Percentiles rank a stretch among this genome's conserved stretches.
Conservation (phyloP, 2,329 filamentous ascomycete genomes). For the Fusarium transvaalense region DNA sequence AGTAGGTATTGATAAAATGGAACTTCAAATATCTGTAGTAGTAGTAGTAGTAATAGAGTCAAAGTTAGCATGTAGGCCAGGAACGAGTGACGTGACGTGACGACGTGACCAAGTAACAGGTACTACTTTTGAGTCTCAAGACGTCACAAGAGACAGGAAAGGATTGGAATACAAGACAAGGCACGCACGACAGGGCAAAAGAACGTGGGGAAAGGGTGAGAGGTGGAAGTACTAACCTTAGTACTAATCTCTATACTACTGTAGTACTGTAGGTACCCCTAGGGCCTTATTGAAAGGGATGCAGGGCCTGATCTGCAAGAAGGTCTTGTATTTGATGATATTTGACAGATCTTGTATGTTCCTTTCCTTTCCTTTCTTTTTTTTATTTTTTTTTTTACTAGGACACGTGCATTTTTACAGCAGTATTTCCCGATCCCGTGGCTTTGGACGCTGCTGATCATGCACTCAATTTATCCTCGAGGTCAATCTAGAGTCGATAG, state of each 20-base stretch:
- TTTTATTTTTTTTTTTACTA: background rate
- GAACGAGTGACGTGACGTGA: constrained; percentile 16
- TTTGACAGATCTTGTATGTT: constrained; percentile 11
- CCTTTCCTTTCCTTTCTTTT: background rate
- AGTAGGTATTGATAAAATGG: background rate
- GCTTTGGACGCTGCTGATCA: constrained; percentile 30
- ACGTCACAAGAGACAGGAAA: background rate
- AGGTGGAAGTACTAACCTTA: no score
- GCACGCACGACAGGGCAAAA: background rate
- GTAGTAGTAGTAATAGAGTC: no score
- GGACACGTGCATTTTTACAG: constrained; percentile 36
- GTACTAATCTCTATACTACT: no score
- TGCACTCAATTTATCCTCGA: constrained; percentile 4
- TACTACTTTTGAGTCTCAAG: background rate
- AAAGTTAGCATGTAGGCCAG: background rate
- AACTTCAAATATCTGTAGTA: constrained; percentile 15
- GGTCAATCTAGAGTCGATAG: constrained; percentile 12
- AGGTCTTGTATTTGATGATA: constrained; percentile 10
- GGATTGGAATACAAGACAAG: background rate
- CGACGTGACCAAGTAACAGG: constrained; percentile 5
- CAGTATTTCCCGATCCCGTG: constrained; percentile 29
- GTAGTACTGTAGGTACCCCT: background rate
- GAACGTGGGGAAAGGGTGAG: background rate
- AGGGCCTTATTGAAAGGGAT: background rate
- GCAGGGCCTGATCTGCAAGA: constrained; percentile 10